Evolutionary conservation across 1,284 basidiomycete genomes (phyloP), one percentile per base, ranked within the genome.

Genomic region (Filobasidium uniguttulatum): DNA sequence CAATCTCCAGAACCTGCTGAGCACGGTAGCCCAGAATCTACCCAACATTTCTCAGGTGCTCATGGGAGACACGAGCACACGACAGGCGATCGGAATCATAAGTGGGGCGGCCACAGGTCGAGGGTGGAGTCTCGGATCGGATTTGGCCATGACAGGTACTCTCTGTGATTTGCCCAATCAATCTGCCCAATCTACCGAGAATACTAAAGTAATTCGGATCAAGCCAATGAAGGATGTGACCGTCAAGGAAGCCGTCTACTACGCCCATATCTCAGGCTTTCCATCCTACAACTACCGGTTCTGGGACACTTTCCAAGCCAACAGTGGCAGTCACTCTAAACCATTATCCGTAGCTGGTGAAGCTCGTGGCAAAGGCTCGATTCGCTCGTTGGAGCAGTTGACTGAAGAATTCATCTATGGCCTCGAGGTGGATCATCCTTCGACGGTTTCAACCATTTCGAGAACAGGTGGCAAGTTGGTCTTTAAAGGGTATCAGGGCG

Each of bases 371-470:
- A 82, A 67, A 55, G 62, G 64, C 9, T 59, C 57, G 8, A 57
- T 59, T 17, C 55, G 56, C 8, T 68, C 79, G 15, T 80, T 89
- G 44, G 77, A 76, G 28, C 72, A 75, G 3, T 62, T 87, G 48
- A 89, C 85, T 1, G 80, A 82, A 88, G 86, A 82, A 61, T 91
- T 91, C 62, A 85, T 91, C 54, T 71, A 82, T 15, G 80, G 81
- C 0, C 65, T 91, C 20, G 85, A 86, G 64, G 78, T 76, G 40
- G 79, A 87, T 59, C 90, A 85, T 64, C 87, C 88, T 0, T 85
- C 86, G 0, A 91, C 88, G 0, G 87, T 91, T 3, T 87, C 85
- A 6, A 82, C 87, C 0, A 86, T 91, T 49, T 81, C 80, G 23
- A 76, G 83, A 40, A 91, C 87, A 0, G 86, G 84, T 55, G 80